Evolutionary conservation across 1,284 basidiomycete genomes (phyloP), one percentile per base, ranked within the genome.

Genomic region (Lentinula novae-zelandiae): DNA sequence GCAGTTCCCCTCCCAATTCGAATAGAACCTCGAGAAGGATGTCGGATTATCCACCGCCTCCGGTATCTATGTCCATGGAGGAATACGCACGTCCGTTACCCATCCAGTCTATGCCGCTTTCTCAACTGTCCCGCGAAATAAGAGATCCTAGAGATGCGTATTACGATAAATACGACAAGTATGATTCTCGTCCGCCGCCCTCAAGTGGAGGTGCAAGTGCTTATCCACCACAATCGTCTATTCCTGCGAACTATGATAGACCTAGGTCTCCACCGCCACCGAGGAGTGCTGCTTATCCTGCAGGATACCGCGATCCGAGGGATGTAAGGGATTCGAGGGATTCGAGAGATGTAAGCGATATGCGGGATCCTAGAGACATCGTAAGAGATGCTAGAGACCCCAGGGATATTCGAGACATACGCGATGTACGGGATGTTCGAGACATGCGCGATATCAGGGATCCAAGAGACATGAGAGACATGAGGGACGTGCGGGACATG

Each of bases 231-330:
- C 62, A 27, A 27, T 4, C 27, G 27, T 27, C 65, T 27, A 52
- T 59, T 17, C 63, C 68, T 39, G 54, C 40, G 10, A 46, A n/a
- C 31, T 72, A 71, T 62, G 72, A 71, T 12, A 62, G 72, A 52
- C 63, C 66, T 33, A 67, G 71, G 62, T 69, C 70, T 39, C 65
- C 64, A 5, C 58, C 62, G 6, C 34, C 36, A 12, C 22, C 53
- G 27, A 13, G 20, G 20, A 12, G 44, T 46, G 20, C 17, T 46
- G 44, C 44, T 9, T 46, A 46, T 5, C n/a, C 44, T 9, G 44
- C 15, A 46, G 40, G 40, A 3, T 46, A 20, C 22, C 44, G 44
- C 17, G 44, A 46, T 20, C n/a, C 49, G 12, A 60, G 62, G 20
- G 40, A 36, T 39, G 65, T 66, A 57, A 63, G 59, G 4, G 63